Percentiles rank a stretch among this genome's conserved stretches.
Conservation (phyloP, 371 early-diverging fungal genomes). For the Lichtheimia ramosa region DNA sequence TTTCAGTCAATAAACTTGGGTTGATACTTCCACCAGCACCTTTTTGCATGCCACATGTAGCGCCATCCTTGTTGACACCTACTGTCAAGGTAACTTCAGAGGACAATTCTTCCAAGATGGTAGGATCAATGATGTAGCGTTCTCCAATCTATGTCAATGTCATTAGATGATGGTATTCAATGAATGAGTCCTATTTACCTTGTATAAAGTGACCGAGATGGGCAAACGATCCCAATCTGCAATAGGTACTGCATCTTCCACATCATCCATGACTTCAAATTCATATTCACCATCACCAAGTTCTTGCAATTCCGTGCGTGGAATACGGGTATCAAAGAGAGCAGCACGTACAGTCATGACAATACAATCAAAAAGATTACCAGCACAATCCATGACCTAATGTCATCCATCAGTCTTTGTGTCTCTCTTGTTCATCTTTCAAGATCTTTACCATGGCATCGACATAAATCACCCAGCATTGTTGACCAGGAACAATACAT, state of each 20-base stretch:
- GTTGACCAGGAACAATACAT: slow-evolving; percentile 86
- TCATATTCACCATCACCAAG: slow-evolving; percentile 77
- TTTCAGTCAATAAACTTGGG: slow-evolving; percentile 74
- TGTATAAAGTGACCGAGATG: slow-evolving; percentile 78
- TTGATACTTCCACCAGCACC: slow-evolving; percentile 73
- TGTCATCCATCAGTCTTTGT: background rate
- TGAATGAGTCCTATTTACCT: slow-evolving; percentile 41
- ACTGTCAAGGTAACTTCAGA: slow-evolving; percentile 79
- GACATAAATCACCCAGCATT: slow-evolving; percentile 89
- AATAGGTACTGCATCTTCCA: slow-evolving; percentile 78
- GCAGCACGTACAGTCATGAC: slow-evolving; percentile 86
- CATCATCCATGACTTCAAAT: slow-evolving; percentile 87
- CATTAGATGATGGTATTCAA: background rate
- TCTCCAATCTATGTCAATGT: slow-evolving; percentile 65
- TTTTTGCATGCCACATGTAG: slow-evolving; percentile 86
- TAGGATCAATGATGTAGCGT: slow-evolving; percentile 84
- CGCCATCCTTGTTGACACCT: slow-evolving; percentile 76
- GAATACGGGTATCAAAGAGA: slow-evolving; percentile 80
- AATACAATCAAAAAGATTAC: slow-evolving; percentile 84
- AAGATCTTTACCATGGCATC: slow-evolving; percentile 81
- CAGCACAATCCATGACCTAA: slow-evolving; percentile 83
- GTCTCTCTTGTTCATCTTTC: slow-evolving; percentile 3
- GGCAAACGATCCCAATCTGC: slow-evolving; percentile 81
- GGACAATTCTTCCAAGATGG: slow-evolving; percentile 84
- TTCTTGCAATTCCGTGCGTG: slow-evolving; percentile 74